Conservation (phyloP, 2,329 filamentous ascomycete species). For the Aspergillus hortae region DNA sequence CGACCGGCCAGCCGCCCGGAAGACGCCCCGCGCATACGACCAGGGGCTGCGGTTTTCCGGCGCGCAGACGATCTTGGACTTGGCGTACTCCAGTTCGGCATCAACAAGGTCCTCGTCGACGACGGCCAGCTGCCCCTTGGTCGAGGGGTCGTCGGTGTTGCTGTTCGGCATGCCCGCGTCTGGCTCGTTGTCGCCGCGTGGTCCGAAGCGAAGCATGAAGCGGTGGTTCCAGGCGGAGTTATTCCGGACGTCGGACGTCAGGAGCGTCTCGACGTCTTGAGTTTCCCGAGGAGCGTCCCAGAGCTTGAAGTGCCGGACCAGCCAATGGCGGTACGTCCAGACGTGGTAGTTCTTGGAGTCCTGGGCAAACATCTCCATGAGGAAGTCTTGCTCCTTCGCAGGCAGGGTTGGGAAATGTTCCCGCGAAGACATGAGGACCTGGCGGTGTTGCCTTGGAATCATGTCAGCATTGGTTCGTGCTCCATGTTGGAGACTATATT, state of each 20-base stretch:
- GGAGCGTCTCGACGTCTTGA: slow-evolving; percentile 65
- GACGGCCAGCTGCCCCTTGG: slow-evolving; percentile 33
- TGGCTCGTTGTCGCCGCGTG: slow-evolving; percentile 44
- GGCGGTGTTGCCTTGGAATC: slow-evolving; percentile 53
- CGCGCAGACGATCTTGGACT: slow-evolving; percentile 69
- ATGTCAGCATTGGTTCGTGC: not conserved
- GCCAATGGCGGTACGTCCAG: slow-evolving; percentile 87
- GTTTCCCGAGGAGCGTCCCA: slow-evolving; percentile 62
- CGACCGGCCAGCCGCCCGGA: slow-evolving; percentile 60
- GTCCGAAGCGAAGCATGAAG: slow-evolving; percentile 84
- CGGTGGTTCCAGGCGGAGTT: slow-evolving; percentile 98
- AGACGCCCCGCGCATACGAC: slow-evolving; percentile 81
- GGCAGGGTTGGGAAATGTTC: slow-evolving; percentile 53
- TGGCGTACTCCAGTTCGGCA: slow-evolving; percentile 70
- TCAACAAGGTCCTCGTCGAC: slow-evolving; percentile 64
- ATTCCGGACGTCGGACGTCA: slow-evolving; percentile 81
- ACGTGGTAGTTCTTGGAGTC: slow-evolving; percentile 99
- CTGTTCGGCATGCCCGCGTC: slow-evolving; percentile 34
- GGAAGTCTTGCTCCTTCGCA: slow-evolving; percentile 68
- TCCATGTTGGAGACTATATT: too few species aligned
- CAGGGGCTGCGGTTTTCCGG: slow-evolving; percentile 94
- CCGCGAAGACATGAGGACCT: slow-evolving; percentile 51
- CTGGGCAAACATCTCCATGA: slow-evolving; percentile 72
- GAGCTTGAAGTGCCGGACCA: slow-evolving; percentile 62
- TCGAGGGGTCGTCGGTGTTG: slow-evolving; percentile 9